A percentile compares a stretch with the other conserved stretches of the same genome.
These are phyloP conservation scores for Colletotrichum viniferum DNA, from an alignment of 2,329 filamentous ascomycete species.

Conservation along the genomic window DNA sequence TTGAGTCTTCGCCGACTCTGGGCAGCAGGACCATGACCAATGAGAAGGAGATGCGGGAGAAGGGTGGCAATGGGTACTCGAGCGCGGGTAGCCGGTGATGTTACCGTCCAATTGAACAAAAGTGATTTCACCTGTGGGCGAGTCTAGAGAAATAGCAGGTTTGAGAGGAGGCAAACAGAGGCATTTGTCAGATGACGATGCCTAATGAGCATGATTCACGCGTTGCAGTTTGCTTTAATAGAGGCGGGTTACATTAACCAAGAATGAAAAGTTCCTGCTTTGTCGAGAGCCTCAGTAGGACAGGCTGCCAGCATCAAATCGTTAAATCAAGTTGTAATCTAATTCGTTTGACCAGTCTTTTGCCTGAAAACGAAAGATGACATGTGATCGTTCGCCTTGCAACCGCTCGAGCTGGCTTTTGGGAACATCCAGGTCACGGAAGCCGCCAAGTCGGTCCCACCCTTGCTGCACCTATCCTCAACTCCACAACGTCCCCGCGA, in stretches of 20 bases:
- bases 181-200: not conserved
- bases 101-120: not conserved
- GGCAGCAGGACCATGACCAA: constrained; percentile 19
- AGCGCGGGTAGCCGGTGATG: not conserved
- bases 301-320: not conserved
- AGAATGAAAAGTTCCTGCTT: not conserved
- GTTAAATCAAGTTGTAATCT: not conserved
- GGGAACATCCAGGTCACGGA: not conserved
- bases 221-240: not conserved
- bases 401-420: not conserved
- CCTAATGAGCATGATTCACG: not conserved
- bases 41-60: constrained; percentile 22
- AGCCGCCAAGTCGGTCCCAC: not conserved
- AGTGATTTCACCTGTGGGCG: not conserved
- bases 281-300: not conserved
- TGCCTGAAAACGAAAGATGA: not conserved
- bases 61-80: constrained; percentile 14
- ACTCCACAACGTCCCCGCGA: not conserved
- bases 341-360: not conserved
- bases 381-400: not conserved
- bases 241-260: not conserved
- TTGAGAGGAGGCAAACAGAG: not conserved
- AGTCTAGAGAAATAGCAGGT: not conserved
- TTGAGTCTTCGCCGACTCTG: constrained; percentile 13
- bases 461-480: not conserved